Conservation (phyloP, 75 land plant genomes). For the Pinus tabuliformis region DNA sequence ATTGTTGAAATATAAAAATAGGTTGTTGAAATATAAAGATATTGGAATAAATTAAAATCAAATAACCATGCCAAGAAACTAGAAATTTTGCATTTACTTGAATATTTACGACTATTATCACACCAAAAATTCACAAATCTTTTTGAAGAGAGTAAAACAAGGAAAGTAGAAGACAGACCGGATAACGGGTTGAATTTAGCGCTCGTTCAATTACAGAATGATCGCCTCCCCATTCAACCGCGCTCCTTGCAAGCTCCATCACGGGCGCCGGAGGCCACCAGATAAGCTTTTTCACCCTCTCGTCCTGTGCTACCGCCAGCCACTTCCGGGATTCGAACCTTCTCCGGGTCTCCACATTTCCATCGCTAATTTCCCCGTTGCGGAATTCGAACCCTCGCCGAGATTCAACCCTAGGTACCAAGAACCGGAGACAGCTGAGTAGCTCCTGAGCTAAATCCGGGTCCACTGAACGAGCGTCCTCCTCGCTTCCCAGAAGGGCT, state of each 20-base stretch:
- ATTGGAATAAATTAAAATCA: no score
- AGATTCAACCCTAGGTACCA: conserved; percentile 28
- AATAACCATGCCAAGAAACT: no score
- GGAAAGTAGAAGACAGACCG: conserved; percentile 29
- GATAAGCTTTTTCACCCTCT: conserved; percentile 41
- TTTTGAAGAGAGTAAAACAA: no score
- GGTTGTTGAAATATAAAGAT: no score
- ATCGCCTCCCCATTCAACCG: conserved; percentile 78
- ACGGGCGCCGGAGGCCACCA: conserved; percentile 82
- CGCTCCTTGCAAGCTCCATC: conserved; percentile 59
- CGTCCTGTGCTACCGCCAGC: neutral
- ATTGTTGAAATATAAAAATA: no score
- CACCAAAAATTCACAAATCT: no score
- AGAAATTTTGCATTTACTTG: no score
- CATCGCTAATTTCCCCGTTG: neutral
- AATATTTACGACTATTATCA: no score
- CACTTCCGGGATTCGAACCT: neutral
- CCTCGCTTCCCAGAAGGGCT: conserved; percentile 33
- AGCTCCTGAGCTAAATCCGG: conserved; percentile 25
- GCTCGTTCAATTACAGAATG: conserved; percentile 42
- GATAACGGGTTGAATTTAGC: conserved; percentile 44
- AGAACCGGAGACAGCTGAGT: conserved; percentile 50
- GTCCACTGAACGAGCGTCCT: conserved; percentile 20
- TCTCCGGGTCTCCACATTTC: neutral
- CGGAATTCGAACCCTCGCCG: neutral